Evolutionary conservation across 2,329 filamentous ascomycete genomes (phyloP), one percentile per base, ranked within the genome.

Genomic region (Aciculosporium take): DNA sequence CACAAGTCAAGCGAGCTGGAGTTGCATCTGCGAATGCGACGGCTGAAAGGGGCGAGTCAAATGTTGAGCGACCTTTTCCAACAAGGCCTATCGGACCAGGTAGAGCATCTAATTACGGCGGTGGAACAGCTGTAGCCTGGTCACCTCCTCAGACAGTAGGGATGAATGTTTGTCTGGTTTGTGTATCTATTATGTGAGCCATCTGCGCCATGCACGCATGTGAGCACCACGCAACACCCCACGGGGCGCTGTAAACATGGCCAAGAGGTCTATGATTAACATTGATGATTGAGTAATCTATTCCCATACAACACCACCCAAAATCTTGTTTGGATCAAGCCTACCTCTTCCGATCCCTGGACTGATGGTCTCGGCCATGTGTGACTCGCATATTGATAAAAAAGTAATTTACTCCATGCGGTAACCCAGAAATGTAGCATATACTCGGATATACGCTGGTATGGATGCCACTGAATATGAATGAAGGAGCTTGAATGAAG

Each of bases 1-100:
- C 64, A 68, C 36, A 91, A 93, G 63, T 93, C 85, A 45, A 67
- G 67, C 30, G 79, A 89, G 59, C 64, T 98, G 60, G 91, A 98
- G 62, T 71, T 78, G 40, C 73, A 79, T 49, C 76, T 87, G 51
- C 74, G 68, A 49, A 65, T 66, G 46, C 76, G 80, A 46, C 74
- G 76, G 45, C 56, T 93, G 32, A 65, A 56, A 37, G 71, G 71
- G 1, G 64, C 68, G 2, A 61, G 58, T 18, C 58, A 53, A 33
- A 53, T 70, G 24, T 48, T 76, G 28, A 48, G 48, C 0, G 61
- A 67, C 39, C 58, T 74, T 5, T 40, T 74, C 6, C 39, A 56
- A 13, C 39, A 56, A 13, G 51, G 50, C 4, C 43, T 42, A 2
- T 44, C 55, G 1, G 66, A 68, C 38, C 64, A 69, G 46, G 53